Evolutionary conservation across 2,329 filamentous ascomycete genomes (phyloP).

Genomic region (Alternaria alternata): DNA sequence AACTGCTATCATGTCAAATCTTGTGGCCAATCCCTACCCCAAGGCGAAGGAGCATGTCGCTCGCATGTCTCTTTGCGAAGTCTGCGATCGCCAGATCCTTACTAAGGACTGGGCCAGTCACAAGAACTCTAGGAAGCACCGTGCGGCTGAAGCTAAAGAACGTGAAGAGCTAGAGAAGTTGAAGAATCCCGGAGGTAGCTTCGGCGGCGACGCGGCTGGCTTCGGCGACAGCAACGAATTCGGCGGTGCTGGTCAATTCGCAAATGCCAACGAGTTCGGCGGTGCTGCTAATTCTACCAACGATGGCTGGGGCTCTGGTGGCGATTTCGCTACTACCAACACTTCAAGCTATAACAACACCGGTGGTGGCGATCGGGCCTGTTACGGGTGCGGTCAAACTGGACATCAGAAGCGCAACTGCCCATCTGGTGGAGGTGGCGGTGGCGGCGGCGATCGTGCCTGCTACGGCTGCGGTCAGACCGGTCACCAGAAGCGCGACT

Average conservation of each 20-base stretch:
- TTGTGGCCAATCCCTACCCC: constrained; percentile 38
- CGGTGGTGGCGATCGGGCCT: constrained; percentile 28
- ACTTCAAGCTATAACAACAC: constrained; percentile 13
- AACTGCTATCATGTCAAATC: constrained; percentile 1
- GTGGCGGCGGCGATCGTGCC: constrained; percentile 26
- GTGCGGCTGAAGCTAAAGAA: constrained; percentile 31
- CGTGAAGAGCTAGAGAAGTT: constrained; percentile 18
- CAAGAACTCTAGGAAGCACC: constrained; percentile 46
- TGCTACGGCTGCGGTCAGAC: constrained; percentile 36
- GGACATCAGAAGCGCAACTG: constrained; percentile 38
- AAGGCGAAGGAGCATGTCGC: constrained; percentile 29
- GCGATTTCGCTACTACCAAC: constrained; percentile 10
- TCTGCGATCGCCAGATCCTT: constrained; percentile 41
- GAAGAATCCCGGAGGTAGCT: constrained; percentile 11
- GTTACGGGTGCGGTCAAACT: constrained; percentile 34
- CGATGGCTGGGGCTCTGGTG: constrained; percentile 33
- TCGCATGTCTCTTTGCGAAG: constrained; percentile 36
- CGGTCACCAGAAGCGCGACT: constrained; percentile 36
- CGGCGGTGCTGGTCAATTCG: constrained; percentile 43
- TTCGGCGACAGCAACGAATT: constrained; percentile 16
- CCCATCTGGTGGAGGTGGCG: constrained; percentile 13
- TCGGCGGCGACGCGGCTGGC: constrained; percentile 15
- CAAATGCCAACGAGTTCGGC: constrained; percentile 43
- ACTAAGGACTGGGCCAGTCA: constrained; percentile 45
- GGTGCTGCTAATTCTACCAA: constrained; percentile 56